Evolutionary conservation across 306 rosid species (phyloP).

Genomic region (Biancaea sappan): DNA sequence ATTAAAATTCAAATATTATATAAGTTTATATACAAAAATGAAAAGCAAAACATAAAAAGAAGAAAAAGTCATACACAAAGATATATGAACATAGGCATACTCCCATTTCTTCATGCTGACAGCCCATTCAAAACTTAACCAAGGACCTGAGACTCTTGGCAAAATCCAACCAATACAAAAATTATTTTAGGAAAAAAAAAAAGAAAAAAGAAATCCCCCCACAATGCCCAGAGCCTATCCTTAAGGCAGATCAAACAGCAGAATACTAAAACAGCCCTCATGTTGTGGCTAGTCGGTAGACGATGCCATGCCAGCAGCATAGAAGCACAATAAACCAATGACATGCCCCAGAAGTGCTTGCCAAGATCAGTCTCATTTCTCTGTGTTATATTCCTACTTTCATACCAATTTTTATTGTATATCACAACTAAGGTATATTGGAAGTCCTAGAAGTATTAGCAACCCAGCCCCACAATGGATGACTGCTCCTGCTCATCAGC

Average conservation of each 20-base stretch:
- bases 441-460: conserved; percentile 42
- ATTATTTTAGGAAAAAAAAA: not conserved
- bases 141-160: conserved; percentile 41
- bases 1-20: conserved; percentile 35
- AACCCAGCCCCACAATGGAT: conserved; percentile 70
- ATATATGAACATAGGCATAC: conserved; percentile 30
- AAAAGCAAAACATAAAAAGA: conserved; percentile 30
- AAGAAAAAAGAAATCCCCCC: conserved; percentile 21
- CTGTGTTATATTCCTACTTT: conserved; percentile 36
- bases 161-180: conserved; percentile 42
- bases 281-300: not conserved
- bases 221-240: conserved; percentile 44
- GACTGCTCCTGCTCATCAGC: conserved; percentile 81
- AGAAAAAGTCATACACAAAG: conserved; percentile 32
- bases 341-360: conserved; percentile 13
- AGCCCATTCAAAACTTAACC: conserved; percentile 47
- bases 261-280: conserved; percentile 28
- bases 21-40: conserved; percentile 62
- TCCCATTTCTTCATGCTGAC: conserved; percentile 42
- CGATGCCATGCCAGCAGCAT: conserved; percentile 1
- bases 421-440: conserved; percentile 25
- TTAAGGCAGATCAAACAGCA: conserved; percentile 40
- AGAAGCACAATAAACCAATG: not conserved
- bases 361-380: conserved; percentile 25
- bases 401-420: conserved; percentile 42